A percentile compares a stretch with the other conserved stretches of the same genome.
These are phyloP conservation scores for Penicillium bialowiezense DNA, from an alignment of 495 filamentous ascomycete species.

Conservation along the genomic window DNA sequence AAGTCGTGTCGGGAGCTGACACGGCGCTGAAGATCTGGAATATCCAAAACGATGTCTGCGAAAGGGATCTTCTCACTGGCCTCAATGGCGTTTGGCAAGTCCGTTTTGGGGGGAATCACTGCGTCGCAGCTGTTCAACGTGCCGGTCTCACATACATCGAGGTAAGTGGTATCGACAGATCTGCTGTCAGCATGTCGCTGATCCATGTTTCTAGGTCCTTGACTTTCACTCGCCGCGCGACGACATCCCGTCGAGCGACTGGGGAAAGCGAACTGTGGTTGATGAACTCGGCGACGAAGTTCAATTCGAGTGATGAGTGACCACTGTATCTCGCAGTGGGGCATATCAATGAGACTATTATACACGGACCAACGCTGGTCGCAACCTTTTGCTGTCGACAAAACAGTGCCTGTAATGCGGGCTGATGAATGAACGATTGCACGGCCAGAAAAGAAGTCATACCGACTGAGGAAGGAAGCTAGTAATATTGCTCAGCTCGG, in stretches of 20 bases:
- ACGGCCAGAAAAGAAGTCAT: too few relatives aligned
- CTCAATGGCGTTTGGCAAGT: conserved; percentile 97
- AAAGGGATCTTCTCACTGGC: conserved; percentile 89
- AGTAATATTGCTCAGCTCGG: too few relatives aligned
- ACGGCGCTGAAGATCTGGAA: conserved; percentile 98
- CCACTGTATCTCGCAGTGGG: too few relatives aligned
- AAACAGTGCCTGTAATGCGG: too few relatives aligned
- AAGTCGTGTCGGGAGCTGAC: conserved; percentile 93
- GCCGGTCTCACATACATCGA: conserved; percentile 91
- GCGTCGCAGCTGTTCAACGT: conserved; percentile 93
- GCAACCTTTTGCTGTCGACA: too few relatives aligned
- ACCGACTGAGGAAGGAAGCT: too few relatives aligned
- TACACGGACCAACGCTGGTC: too few relatives aligned
- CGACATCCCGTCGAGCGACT: conserved; percentile 68
- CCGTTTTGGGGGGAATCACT: conserved; percentile 89
- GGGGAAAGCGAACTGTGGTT: conserved; percentile 73
- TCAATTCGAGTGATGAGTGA: too few relatives aligned
- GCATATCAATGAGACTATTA: too few relatives aligned
- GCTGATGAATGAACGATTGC: too few relatives aligned
- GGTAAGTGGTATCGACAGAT: conserved; percentile 54
- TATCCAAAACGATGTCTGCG: conserved; percentile 82
- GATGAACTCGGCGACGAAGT: conserved; percentile 55
- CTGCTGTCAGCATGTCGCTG: conserved; percentile 16
- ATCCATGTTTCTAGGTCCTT: conserved; percentile 61
- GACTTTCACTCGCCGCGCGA: conserved; percentile 89